These are phyloP conservation scores for Dunaliella sp. DNA, from an alignment of 139 green algal species.

Conservation along the genomic window DNA sequence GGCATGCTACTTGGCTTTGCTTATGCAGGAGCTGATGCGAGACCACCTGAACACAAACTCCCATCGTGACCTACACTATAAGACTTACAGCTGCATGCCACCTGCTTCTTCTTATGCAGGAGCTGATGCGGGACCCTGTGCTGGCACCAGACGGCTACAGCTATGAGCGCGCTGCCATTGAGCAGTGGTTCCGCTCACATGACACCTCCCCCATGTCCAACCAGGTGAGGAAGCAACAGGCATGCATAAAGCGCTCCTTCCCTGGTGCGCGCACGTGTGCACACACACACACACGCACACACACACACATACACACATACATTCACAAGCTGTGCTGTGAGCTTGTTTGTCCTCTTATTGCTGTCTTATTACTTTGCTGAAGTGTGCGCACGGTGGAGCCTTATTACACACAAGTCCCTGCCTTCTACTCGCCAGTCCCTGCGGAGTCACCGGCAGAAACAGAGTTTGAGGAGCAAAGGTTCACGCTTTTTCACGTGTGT, in stretches of 20 bases:
- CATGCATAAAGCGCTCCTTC: not conserved
- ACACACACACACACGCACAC: not conserved
- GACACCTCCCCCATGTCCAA: constrained; percentile 57
- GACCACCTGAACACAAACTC: too few relatives aligned
- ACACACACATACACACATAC: not conserved
- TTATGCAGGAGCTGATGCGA: too few relatives aligned
- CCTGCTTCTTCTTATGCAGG: too few relatives aligned
- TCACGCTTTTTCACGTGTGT: not conserved
- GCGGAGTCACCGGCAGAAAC: too few relatives aligned
- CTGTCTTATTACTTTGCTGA: not conserved
- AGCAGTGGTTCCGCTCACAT: constrained; percentile 56
- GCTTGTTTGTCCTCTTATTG: not conserved
- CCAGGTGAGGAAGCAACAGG: not conserved
- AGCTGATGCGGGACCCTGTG: constrained; percentile 72
- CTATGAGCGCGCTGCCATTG: constrained; percentile 71
- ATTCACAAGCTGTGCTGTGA: not conserved
- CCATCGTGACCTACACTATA: too few relatives aligned
- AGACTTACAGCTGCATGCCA: too few relatives aligned
- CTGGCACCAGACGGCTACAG: constrained; percentile 69
- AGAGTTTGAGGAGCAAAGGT: too few relatives aligned
- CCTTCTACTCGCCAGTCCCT: not conserved
- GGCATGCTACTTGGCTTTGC: too few relatives aligned
- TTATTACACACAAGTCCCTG: not conserved
- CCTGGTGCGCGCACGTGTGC: not conserved
- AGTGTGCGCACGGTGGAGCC: too few relatives aligned